Evolutionary conservation across 192 early-diverging fungal species (phyloP).

Genomic region (Fimicolochytrium jonesii): DNA sequence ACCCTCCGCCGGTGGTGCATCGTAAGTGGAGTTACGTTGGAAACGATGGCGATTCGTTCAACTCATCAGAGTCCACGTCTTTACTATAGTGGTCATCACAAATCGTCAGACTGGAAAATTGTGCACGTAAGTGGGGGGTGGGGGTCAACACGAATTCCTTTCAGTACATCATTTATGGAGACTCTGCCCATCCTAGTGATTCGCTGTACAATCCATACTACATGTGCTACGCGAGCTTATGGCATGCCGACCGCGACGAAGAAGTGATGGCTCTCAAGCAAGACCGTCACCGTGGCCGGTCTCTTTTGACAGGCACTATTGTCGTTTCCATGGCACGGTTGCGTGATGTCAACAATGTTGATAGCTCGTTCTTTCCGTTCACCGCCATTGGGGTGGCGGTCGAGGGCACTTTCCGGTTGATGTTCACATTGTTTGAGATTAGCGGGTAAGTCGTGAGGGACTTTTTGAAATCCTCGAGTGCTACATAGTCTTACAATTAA

Average conservation of each 20-base stretch:
- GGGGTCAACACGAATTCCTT: no score
- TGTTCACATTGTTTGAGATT: constrained; percentile 22
- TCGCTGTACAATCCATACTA: constrained; percentile 18
- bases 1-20: constrained; percentile 15
- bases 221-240: constrained; percentile 14
- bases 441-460: constrained; percentile 1
- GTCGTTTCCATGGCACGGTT: constrained; percentile 21
- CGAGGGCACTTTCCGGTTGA: constrained; percentile 9
- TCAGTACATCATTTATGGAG: no score
- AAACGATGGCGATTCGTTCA: no score
- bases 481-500: neutral
- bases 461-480: neutral
- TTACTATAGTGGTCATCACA: neutral
- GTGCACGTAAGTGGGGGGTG: constrained; percentile 15
- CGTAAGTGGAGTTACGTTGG: neutral
- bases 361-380: constrained; percentile 14
- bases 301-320: constrained; percentile 9
- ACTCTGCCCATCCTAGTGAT: neutral
- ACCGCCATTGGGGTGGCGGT: constrained; percentile 2
- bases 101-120: neutral
- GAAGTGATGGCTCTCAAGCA: constrained; percentile 1
- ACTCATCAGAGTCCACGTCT: neutral
- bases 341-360: constrained; percentile 10
- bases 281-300: constrained; percentile 6
- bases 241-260: constrained; percentile 9